Percentiles rank a stretch among this genome's conserved stretches.
phyloP scores from a whole-genome alignment of 2,329 filamentous ascomycete species.

The Scytalidium sp. region DNA sequence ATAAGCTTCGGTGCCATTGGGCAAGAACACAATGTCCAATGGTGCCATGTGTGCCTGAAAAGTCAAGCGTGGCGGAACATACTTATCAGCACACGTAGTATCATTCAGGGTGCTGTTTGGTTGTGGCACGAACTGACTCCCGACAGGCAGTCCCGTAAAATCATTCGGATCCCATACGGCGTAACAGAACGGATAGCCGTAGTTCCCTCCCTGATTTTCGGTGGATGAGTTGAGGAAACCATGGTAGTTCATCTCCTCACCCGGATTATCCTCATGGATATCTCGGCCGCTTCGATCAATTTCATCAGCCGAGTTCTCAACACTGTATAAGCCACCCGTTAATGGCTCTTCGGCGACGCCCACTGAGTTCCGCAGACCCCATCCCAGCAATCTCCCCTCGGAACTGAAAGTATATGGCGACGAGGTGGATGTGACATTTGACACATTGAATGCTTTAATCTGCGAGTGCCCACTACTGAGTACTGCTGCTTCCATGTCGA shows the following conservation, averaged over 20 bases:
- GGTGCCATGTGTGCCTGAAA: slow-evolving; percentile 69
- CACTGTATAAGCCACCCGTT: slow-evolving; percentile 51
- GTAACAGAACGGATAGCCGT: slow-evolving; percentile 70
- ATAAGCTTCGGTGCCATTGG: slow-evolving; percentile 56
- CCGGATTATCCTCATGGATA: slow-evolving; percentile 67
- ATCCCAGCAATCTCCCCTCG: slow-evolving; percentile 52
- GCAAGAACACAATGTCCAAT: slow-evolving; percentile 66
- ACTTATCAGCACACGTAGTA: slow-evolving; percentile 39
- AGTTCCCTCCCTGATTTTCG: slow-evolving; percentile 47
- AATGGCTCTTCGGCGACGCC: slow-evolving; percentile 62
- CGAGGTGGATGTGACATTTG: slow-evolving; percentile 23
- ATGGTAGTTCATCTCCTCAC: slow-evolving; percentile 71
- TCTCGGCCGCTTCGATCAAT: slow-evolving; percentile 55
- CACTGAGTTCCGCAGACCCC: slow-evolving; percentile 72
- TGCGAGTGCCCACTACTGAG: slow-evolving; percentile 59
- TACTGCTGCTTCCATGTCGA: slow-evolving; percentile 53
- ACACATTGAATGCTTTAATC: slow-evolving; percentile 58
- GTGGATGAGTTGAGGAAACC: slow-evolving; percentile 46
- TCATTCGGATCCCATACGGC: slow-evolving; percentile 57
- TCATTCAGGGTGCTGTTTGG: slow-evolving; percentile 39
- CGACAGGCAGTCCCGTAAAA: slow-evolving; percentile 37
- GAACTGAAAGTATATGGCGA: slow-evolving; percentile 43
- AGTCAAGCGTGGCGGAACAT: slow-evolving; percentile 51
- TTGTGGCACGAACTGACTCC: slow-evolving; percentile 47
- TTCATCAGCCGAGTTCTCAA: slow-evolving; percentile 71